Percentiles rank a stretch among this genome's conserved stretches.
Evolutionary conservation across 306 rosid species (phyloP).

Genomic region (barrel medic (Medicago truncatula)): DNA sequence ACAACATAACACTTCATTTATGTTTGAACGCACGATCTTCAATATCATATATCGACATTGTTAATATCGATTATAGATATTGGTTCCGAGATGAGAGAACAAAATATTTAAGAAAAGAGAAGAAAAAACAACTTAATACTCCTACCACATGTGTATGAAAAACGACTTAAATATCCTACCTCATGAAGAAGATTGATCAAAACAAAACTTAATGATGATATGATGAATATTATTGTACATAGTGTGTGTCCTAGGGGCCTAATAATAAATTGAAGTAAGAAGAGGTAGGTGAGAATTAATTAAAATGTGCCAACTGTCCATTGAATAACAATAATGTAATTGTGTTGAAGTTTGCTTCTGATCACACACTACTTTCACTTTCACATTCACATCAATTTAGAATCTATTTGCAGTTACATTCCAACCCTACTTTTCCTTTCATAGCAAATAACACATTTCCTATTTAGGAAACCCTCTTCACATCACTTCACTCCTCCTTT

Average conservation of each 20-base stretch:
- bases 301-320: slow-evolving; percentile 33
- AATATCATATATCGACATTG: too few relatives aligned
- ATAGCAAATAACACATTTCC: slow-evolving; percentile 50
- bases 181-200: neutral
- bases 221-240: slow-evolving; percentile 5
- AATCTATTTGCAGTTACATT: slow-evolving; percentile 60
- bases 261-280: slow-evolving; percentile 24
- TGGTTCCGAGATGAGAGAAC: neutral
- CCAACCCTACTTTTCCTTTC: slow-evolving; percentile 59
- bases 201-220: neutral
- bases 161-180: too few relatives aligned
- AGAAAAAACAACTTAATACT: too few relatives aligned
- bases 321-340: neutral
- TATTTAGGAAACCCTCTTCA: slow-evolving; percentile 54
- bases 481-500: slow-evolving; percentile 20
- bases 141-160: too few relatives aligned
- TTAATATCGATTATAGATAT: too few relatives aligned
- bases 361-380: slow-evolving; percentile 17
- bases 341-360: slow-evolving; percentile 16
- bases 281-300: slow-evolving; percentile 39
- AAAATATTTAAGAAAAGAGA: too few relatives aligned
- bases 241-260: neutral
- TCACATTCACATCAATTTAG: slow-evolving; percentile 40
- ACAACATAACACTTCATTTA: too few relatives aligned
- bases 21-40: too few relatives aligned